Conservation (phyloP, 2,329 filamentous ascomycete species). For the Aspergillus texensis region DNA sequence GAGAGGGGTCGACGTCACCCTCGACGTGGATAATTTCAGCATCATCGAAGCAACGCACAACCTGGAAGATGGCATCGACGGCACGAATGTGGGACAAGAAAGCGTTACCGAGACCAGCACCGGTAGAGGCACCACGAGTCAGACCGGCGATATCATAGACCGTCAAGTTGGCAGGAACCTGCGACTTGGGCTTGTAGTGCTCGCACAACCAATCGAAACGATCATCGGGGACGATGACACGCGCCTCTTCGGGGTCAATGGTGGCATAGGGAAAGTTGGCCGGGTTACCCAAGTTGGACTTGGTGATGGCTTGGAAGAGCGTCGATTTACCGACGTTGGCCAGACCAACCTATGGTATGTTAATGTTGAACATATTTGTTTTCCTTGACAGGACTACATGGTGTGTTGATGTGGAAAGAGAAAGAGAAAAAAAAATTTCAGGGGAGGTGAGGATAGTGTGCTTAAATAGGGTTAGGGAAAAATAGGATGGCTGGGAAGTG, state of each 20-base stretch:
- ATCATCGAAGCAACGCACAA: constrained; percentile 96
- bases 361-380: constrained; percentile 15
- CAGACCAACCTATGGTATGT: constrained; percentile 75
- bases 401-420: constrained; percentile 10
- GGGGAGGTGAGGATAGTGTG: constrained; percentile 15
- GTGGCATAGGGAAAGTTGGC: constrained; percentile 99
- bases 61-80: constrained; percentile 97
- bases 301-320: constrained; percentile 98
- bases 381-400: constrained; percentile 11
- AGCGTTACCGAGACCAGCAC: constrained; percentile 94
- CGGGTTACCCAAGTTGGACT: constrained; percentile 94
- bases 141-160: constrained; percentile 98
- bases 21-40: constrained; percentile 99
- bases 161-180: constrained; percentile 95
- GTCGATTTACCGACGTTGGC: constrained; percentile 99
- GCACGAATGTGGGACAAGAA: constrained; percentile 99
- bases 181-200: constrained; percentile 97
- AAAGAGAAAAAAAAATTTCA: constrained; percentile 4
- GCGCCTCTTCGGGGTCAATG: constrained; percentile 97
- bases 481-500: constrained; percentile 29
- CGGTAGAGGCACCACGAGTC: constrained; percentile 92
- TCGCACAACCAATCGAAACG: constrained; percentile 94
- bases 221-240: constrained; percentile 94
- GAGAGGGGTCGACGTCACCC: constrained; percentile 92
- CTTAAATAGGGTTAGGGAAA: constrained; percentile 22